These are phyloP conservation scores for Debaryomyces sp. DNA, from an alignment of 1,139 yeast species.

Conservation along the genomic window DNA sequence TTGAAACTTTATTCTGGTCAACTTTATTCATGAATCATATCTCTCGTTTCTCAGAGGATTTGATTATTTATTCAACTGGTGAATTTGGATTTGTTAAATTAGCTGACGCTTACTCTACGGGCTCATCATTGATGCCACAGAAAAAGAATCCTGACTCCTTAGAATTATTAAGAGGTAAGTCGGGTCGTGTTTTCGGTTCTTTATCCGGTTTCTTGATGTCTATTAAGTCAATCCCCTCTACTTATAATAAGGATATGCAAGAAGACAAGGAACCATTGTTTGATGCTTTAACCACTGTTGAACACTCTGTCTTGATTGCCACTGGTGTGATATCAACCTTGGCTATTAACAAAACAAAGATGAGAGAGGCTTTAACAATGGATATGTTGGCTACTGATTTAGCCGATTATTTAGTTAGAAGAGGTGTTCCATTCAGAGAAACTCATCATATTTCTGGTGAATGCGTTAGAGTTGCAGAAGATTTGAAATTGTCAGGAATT, in stretches of 20 bases:
- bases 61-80: conserved; percentile 93
- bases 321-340: conserved; percentile 95
- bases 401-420: conserved; percentile 95
- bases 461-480: conserved; percentile 92
- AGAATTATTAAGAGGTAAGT: conserved; percentile 92
- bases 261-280: conserved; percentile 98
- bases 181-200: conserved; percentile 96
- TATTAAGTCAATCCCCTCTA: conserved; percentile 92
- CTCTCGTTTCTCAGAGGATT: conserved; percentile 91
- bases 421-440: conserved; percentile 98
- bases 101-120: conserved; percentile 98
- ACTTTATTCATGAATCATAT: conserved; percentile 93
- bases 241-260: conserved; percentile 97
- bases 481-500: conserved; percentile 71
- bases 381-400: conserved; percentile 99
- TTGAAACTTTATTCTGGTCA: conserved; percentile 96
- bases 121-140: conserved; percentile 98
- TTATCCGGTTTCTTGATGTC: conserved; percentile 96
- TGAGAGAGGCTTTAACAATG: conserved; percentile 91
- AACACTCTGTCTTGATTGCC: conserved; percentile 90
- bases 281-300: conserved; percentile 87
- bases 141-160: conserved; percentile 97
- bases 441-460: conserved; percentile 98
- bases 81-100: conserved; percentile 93
- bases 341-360: conserved; percentile 66